Evolutionary conservation across 1,139 yeast species (phyloP).

Genomic region (Pichia sp.): DNA sequence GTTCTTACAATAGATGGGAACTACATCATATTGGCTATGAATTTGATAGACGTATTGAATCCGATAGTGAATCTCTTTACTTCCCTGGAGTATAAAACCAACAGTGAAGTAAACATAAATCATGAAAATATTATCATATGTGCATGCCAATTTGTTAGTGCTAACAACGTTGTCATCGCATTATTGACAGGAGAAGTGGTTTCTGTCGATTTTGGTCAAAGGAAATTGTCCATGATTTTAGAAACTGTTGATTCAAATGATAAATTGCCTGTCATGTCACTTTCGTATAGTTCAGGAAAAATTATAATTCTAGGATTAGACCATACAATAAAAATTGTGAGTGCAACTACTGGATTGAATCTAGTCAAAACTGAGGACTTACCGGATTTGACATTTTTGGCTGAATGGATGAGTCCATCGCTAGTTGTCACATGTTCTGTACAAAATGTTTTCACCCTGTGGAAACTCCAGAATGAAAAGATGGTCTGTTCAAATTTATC

Average conservation of each 20-base stretch:
- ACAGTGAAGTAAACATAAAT: background rate
- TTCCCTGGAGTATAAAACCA: background rate
- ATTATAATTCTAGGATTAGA: conserved; percentile 8
- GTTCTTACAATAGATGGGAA: conserved; percentile 14
- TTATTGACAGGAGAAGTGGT: conserved; percentile 21
- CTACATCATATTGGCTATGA: conserved; percentile 14
- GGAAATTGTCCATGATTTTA: background rate
- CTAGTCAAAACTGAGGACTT: background rate
- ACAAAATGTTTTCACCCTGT: conserved; percentile 36
- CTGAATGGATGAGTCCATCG: conserved; percentile 4
- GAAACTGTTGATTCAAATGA: background rate
- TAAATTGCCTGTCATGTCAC: conserved; percentile 1
- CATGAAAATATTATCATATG: conserved; percentile 14
- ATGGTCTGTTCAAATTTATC: conserved; percentile 5
- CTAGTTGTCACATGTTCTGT: conserved; percentile 5
- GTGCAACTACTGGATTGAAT: background rate
- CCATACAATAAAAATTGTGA: conserved; percentile 5
- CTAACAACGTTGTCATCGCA: conserved; percentile 21
- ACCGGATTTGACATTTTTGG: conserved; percentile 4
- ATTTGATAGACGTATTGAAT: conserved; percentile 12
- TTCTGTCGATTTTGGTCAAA: conserved; percentile 7
- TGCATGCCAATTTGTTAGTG: conserved; percentile 16
- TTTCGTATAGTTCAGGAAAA: conserved; percentile 6
- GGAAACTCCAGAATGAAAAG: conserved; percentile 36
- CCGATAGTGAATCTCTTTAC: conserved; percentile 6